Evolutionary conservation across 2,329 filamentous ascomycete species (phyloP).

Genomic region (Xylariaceae sp.): DNA sequence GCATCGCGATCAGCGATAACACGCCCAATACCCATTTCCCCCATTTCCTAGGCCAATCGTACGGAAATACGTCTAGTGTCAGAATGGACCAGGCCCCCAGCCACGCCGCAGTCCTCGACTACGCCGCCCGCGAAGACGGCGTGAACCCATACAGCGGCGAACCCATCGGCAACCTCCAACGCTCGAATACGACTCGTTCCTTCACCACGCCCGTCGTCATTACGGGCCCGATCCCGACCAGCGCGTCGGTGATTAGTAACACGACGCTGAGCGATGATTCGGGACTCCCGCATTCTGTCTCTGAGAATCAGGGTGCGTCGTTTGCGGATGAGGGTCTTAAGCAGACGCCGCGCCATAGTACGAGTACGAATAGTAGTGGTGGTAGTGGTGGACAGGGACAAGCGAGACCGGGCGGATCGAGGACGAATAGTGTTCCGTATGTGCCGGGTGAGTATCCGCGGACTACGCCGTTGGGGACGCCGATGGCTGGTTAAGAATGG

Average conservation of each 20-base stretch:
- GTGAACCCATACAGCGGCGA: conserved; percentile 54
- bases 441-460: conserved; percentile 31
- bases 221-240: conserved; percentile 16
- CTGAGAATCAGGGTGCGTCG: background rate
- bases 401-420: conserved; percentile 9
- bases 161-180: conserved; percentile 29
- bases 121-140: conserved; percentile 49
- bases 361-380: background rate
- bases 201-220: conserved; percentile 22
- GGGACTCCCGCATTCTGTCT: conserved; percentile 17
- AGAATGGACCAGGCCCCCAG: conserved; percentile 47
- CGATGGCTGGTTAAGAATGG: background rate
- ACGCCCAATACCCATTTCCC: conserved; percentile 23
- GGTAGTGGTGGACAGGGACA: conserved; percentile 1
- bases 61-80: conserved; percentile 42
- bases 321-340: background rate
- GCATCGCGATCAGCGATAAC: conserved; percentile 37
- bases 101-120: conserved; percentile 45
- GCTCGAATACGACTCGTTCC: conserved; percentile 14
- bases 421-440: conserved; percentile 26
- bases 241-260: conserved; percentile 15
- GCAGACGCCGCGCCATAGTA: background rate
- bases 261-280: conserved; percentile 23
- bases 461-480: conserved; percentile 13
- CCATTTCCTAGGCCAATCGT: conserved; percentile 34